Evolutionary conservation across 192 early-diverging fungal genomes (phyloP), one percentile per base, ranked within the genome.

Genomic region (Kickxella alabastrina): DNA sequence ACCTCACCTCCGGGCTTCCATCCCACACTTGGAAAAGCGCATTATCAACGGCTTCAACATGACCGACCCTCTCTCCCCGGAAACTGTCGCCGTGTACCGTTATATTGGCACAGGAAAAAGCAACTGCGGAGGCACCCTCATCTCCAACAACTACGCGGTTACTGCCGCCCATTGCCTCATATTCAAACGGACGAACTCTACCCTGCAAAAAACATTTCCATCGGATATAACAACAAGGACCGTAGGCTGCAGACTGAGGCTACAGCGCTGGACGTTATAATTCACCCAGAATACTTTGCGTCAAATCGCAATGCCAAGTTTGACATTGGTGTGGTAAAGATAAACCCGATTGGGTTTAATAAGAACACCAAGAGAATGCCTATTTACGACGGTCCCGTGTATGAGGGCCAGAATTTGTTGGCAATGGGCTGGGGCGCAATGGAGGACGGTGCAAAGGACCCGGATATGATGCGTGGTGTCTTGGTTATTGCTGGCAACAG

Each of bases 351-450:
- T 2, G 46, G 38, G 1, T 49, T 62, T n/a, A 44, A 47, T 29
- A 31, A 25, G 10, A 47, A 5, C 26, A 52, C 75, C 0, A 23
- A 32, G 25, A 25, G 58, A 5, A 49, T 62, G 3, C 46, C 59
- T 2, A 63, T 77, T 8, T n/a, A n/a, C n/a, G n/a, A n/a, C n/a
- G n/a, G n/a, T n/a, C n/a, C n/a, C n/a, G n/a, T n/a, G n/a, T n/a
- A n/a, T n/a, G n/a, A 45, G 1, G 46, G 47, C 29, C 57, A 72
- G 43, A 36, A 34, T 6, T 28, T 71, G 13, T 24, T 70, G 43
- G 65, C 75, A 7, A 68, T 63, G 39, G 75, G 75, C 31, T 78
- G 75, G 75, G 75, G 75, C 10, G 15, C 40, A 0, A 61, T 65
- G 2, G 57, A 68, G 8, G 39, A 34, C 14, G 51, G 23, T 15